phyloP scores from a whole-genome alignment of 148 eudicot genomes.

The Diospyros lotus region DNA sequence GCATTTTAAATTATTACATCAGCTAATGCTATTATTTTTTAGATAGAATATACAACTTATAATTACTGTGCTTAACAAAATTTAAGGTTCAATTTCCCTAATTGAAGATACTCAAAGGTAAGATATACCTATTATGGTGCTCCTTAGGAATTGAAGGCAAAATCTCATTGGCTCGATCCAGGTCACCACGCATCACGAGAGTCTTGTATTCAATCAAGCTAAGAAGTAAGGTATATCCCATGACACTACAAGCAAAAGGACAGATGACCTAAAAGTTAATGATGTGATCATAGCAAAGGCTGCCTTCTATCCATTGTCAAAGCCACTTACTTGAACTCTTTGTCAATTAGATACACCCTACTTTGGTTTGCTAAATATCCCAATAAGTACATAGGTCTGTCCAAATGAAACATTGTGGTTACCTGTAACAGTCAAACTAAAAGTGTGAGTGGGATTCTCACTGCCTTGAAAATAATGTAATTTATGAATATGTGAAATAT shows the following conservation, averaged over 20 bases:
- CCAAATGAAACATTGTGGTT: conserved; percentile 98
- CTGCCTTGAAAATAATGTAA: not conserved
- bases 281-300: conserved; percentile 8
- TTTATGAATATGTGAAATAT: not conserved
- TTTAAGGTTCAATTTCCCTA: conserved; percentile 6
- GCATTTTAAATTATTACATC: not conserved
- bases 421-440: conserved; percentile 46
- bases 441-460: not conserved
- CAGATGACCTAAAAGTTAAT: conserved; percentile 6
- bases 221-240: conserved; percentile 88
- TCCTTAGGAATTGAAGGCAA: conserved; percentile 95
- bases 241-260: conserved; percentile 55
- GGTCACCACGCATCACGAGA: conserved; percentile 97
- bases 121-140: conserved; percentile 82
- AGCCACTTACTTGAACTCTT: conserved; percentile 87
- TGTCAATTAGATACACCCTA: conserved; percentile 92
- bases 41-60: not conserved
- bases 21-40: conserved; percentile 3
- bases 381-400: conserved; percentile 96
- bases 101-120: not conserved
- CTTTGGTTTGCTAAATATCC: conserved; percentile 98
- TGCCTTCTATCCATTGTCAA: conserved; percentile 2
- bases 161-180: conserved; percentile 77
- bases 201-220: conserved; percentile 96
- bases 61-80: not conserved